Conservation (phyloP, 2,329 filamentous ascomycete genomes). For the Xylaria sp. region DNA sequence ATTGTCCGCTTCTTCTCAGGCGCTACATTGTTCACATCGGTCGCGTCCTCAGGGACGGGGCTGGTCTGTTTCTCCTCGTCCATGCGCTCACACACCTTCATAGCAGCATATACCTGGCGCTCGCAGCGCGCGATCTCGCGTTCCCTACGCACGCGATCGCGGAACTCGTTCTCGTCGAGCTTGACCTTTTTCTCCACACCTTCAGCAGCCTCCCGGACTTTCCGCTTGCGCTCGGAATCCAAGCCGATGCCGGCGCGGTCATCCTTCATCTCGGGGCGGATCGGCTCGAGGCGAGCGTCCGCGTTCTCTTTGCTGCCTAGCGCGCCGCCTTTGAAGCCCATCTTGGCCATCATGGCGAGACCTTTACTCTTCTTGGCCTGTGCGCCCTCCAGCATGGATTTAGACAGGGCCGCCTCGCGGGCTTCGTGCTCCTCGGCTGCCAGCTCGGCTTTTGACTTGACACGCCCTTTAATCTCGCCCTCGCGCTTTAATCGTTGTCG, state of each 20-base stretch:
- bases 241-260: slow-evolving; percentile 85
- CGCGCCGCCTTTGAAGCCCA: slow-evolving; percentile 85
- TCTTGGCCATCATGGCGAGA: slow-evolving; percentile 94
- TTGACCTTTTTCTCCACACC: slow-evolving; percentile 68
- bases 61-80: slow-evolving; percentile 61
- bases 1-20: slow-evolving; percentile 50
- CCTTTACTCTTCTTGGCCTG: slow-evolving; percentile 78
- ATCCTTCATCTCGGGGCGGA: slow-evolving; percentile 80
- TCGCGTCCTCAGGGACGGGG: slow-evolving; percentile 16
- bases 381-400: slow-evolving; percentile 69
- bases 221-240: slow-evolving; percentile 84
- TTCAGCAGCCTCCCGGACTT: slow-evolving; percentile 70
- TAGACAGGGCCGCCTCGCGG: slow-evolving; percentile 79
- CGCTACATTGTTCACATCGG: slow-evolving; percentile 35
- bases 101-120: slow-evolving; percentile 77
- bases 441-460: slow-evolving; percentile 84
- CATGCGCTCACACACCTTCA: slow-evolving; percentile 83
- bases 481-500: slow-evolving; percentile 65
- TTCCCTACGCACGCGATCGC: slow-evolving; percentile 76
- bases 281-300: slow-evolving; percentile 67
- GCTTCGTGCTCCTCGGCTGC: slow-evolving; percentile 76
- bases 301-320: slow-evolving; percentile 71
- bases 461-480: slow-evolving; percentile 72
- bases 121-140: slow-evolving; percentile 75
- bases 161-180: slow-evolving; percentile 75